phyloP scores from a whole-genome alignment of 2,329 filamentous ascomycete species.

The Macroventuria anomochaeta region DNA sequence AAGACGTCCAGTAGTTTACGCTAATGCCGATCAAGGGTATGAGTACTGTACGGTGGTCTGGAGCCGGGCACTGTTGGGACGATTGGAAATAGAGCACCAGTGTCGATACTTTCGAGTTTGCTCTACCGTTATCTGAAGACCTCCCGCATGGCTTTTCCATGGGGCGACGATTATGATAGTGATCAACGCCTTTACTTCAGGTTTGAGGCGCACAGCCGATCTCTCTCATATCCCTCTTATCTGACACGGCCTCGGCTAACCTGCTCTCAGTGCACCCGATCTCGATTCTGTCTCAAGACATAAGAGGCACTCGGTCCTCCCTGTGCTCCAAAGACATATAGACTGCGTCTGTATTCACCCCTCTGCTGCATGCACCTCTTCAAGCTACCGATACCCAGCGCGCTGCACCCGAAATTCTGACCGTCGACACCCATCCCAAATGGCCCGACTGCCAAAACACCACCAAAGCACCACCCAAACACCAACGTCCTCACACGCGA shows the following conservation, averaged over 20 bases:
- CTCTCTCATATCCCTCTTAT: too few relatives aligned
- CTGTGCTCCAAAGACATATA: too few relatives aligned
- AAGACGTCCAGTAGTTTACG: neutral
- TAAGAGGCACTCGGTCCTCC: too few relatives aligned
- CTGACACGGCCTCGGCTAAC: neutral
- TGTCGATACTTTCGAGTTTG: neutral
- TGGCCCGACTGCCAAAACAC: slow-evolving; percentile 1
- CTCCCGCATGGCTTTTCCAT: too few relatives aligned
- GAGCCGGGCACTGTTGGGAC: neutral
- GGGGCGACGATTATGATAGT: too few relatives aligned
- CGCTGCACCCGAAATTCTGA: neutral
- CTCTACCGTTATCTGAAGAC: neutral
- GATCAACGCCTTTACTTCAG: too few relatives aligned
- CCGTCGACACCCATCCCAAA: neutral
- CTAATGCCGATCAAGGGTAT: neutral
- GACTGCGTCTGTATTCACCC: too few relatives aligned
- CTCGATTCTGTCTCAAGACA: neutral
- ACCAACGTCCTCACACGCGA: neutral
- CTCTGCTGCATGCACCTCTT: neutral
- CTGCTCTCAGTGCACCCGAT: neutral
- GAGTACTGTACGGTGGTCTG: too few relatives aligned
- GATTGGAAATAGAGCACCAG: neutral
- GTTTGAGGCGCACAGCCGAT: too few relatives aligned
- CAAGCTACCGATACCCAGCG: neutral
- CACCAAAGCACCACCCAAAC: neutral